Percentiles rank a stretch among this genome's conserved stretches.
Evolutionary conservation across 768 basidiomycete genomes (phyloP).

Genomic region (Lactarius hatsudake): DNA sequence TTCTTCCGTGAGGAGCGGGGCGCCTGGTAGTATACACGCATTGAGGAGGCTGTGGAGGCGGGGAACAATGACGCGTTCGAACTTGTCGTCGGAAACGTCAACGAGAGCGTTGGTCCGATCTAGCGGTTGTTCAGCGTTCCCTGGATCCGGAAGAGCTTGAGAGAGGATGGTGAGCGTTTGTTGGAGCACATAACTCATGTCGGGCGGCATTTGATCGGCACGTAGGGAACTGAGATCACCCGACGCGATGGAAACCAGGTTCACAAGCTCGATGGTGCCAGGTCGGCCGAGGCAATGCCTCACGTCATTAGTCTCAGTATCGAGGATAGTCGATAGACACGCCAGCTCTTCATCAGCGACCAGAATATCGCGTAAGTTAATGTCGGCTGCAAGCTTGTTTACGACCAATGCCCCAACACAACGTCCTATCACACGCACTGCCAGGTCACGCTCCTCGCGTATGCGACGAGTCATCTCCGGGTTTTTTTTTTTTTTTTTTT

Average conservation of each 20-base stretch:
- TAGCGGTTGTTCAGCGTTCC: background rate
- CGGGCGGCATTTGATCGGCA: background rate
- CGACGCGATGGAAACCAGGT: background rate
- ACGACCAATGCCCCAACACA: background rate
- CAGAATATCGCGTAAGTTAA: background rate
- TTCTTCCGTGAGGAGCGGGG: background rate
- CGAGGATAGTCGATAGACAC: background rate
- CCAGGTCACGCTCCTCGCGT: background rate
- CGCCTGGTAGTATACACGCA: background rate
- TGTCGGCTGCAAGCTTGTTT: background rate
- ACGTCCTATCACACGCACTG: background rate
- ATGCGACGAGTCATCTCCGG: background rate
- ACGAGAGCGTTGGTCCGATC: background rate
- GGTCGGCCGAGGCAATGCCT: background rate
- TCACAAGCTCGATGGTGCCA: background rate
- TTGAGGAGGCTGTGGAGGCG: background rate
- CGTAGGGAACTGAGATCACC: background rate
- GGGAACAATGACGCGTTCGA: background rate
- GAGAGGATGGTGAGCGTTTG: background rate
- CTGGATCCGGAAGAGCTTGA: background rate
- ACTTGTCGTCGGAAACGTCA: background rate
- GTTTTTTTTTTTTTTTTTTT: too few relatives aligned
- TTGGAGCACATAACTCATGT: background rate
- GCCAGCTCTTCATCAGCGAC: background rate
- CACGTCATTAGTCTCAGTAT: background rate